phyloP scores from a whole-genome alignment of 805 yeast species.

The Candida loeiensis region DNA sequence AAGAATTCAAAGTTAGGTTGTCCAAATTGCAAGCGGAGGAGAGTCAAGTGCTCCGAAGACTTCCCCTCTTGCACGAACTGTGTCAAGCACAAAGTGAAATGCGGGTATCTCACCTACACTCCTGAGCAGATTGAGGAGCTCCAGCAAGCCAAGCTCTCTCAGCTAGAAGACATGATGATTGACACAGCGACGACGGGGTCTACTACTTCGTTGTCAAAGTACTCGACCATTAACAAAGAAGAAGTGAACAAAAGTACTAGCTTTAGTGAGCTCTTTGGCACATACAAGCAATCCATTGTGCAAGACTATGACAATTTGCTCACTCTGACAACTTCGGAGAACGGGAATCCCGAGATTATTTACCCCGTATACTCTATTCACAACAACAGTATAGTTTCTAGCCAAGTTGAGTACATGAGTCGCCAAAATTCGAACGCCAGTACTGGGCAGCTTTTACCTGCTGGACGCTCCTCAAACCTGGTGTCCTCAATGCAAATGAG shows the following conservation, averaged over 20 bases:
- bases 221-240: constrained; percentile 7
- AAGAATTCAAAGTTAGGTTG: constrained; percentile 42
- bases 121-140: constrained; percentile 30
- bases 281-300: constrained; percentile 10
- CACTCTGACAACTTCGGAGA: constrained; percentile 10
- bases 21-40: constrained; percentile 45
- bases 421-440: neutral
- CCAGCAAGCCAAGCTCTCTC: constrained; percentile 15
- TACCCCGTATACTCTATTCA: constrained; percentile 35
- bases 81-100: constrained; percentile 36
- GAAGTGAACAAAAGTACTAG: constrained; percentile 5
- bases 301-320: constrained; percentile 36
- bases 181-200: neutral
- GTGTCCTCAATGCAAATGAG: neutral
- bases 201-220: neutral
- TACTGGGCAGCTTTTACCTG: neutral
- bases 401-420: neutral
- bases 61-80: constrained; percentile 39
- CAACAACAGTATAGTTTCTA: neutral
- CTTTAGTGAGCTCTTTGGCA: constrained; percentile 2
- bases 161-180: constrained; percentile 4
- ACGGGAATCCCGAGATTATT: constrained; percentile 29
- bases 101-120: constrained; percentile 37
- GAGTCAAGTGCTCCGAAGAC: constrained; percentile 47
- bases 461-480: neutral